phyloP scores from a whole-genome alignment of 2,329 filamentous ascomycete species.

The Zalaria obscura region DNA sequence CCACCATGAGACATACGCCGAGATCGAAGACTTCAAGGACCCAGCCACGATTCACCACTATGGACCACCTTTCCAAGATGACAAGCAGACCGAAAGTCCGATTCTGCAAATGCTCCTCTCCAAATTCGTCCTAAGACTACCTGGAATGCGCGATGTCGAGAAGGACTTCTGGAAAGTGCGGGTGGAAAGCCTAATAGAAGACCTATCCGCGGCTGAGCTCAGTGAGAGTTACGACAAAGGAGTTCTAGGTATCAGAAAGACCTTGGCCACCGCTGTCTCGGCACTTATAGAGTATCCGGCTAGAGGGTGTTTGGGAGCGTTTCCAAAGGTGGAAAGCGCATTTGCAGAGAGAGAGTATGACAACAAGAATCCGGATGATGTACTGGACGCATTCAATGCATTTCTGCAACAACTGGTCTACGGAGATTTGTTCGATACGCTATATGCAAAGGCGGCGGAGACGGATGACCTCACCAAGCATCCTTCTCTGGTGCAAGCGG shows the following conservation, averaged over 20 bases:
- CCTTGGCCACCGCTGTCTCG: conserved; percentile 56
- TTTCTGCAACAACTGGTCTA: conserved; percentile 54
- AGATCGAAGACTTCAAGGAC: conserved; percentile 59
- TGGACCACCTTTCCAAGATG: conserved; percentile 51
- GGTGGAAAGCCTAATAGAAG: conserved; percentile 43
- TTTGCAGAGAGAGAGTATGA: conserved; percentile 37
- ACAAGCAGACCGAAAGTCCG: conserved; percentile 41
- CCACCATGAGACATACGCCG: conserved; percentile 42
- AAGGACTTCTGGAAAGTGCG: conserved; percentile 51
- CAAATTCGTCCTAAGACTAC: conserved; percentile 49
- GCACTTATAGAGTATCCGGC: conserved; percentile 56
- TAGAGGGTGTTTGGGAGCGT: conserved; percentile 51
- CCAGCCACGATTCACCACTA: conserved; percentile 51
- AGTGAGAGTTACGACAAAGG: conserved; percentile 77
- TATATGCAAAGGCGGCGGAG: conserved; percentile 47
- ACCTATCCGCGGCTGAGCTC: conserved; percentile 52
- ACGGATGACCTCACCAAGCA: conserved; percentile 51
- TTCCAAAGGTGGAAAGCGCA: conserved; percentile 25
- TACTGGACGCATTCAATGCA: conserved; percentile 52
- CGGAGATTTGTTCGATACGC: conserved; percentile 48
- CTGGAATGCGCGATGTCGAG: conserved; percentile 49
- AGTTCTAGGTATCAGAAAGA: conserved; percentile 58
- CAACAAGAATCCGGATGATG: conserved; percentile 41
- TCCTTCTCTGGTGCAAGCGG: conserved; percentile 45
- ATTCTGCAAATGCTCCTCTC: conserved; percentile 55